A percentile compares a stretch with the other conserved stretches of the same genome.
Evolutionary conservation across 2,329 filamentous ascomycete species (phyloP).

Genomic region (Ceratocystis albifundus): DNA sequence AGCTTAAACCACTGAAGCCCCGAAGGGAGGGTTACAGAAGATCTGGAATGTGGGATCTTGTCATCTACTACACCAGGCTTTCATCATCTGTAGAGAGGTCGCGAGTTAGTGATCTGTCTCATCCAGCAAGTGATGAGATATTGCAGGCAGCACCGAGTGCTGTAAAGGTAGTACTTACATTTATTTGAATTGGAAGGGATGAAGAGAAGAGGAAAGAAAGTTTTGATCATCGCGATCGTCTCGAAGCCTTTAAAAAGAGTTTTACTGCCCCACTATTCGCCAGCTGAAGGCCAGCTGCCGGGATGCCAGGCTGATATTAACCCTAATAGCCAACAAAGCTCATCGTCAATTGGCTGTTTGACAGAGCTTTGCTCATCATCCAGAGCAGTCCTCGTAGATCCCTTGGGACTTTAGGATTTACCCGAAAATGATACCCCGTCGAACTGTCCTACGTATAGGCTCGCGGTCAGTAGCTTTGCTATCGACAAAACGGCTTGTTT

Average conservation of each 20-base stretch:
- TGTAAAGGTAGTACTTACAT: conserved; percentile 51
- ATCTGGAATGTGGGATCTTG: conserved; percentile 50
- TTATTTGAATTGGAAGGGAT: conserved; percentile 99
- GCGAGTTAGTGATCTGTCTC: conserved; percentile 29
- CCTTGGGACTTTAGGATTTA: not conserved
- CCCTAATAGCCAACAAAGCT: conserved; percentile 10
- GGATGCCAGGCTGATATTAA: not conserved
- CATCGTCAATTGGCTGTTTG: not conserved
- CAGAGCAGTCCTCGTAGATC: not conserved
- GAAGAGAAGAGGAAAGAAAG: conserved; percentile 44
- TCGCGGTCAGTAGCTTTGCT: not conserved
- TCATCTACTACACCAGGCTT: conserved; percentile 97
- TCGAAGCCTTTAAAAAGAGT: conserved; percentile 10
- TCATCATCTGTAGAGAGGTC: conserved; percentile 71
- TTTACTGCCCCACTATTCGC: conserved; percentile 15
- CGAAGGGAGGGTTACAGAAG: conserved; percentile 69
- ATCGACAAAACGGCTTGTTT: not conserved
- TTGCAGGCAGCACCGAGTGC: conserved; percentile 2
- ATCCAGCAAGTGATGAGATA: conserved; percentile 13
- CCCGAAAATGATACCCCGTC: conserved; percentile 5
- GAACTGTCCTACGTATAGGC: not conserved
- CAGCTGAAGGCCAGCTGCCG: conserved; percentile 12
- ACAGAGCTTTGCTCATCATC: not conserved
- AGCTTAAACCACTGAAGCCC: conserved; percentile 79
- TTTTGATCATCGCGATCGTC: conserved; percentile 27